A percentile compares a stretch with the other conserved stretches of the same genome.
Evolutionary conservation across 805 yeast genomes (phyloP).

Genomic region (Monosporozyma aerobia): DNA sequence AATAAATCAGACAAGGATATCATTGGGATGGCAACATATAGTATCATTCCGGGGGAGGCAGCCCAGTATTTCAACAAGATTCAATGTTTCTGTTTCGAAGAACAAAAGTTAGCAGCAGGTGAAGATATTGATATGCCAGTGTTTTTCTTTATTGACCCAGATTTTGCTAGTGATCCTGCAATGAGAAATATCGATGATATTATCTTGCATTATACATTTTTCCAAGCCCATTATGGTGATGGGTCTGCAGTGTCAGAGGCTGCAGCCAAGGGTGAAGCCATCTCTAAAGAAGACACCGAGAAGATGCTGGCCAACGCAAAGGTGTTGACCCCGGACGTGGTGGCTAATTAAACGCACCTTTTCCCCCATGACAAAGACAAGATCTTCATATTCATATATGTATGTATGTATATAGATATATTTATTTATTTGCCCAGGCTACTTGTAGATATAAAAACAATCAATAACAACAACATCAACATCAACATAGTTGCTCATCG

Average conservation of each 20-base stretch:
- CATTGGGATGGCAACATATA: conserved; percentile 97
- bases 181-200: conserved; percentile 88
- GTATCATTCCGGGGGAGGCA: conserved; percentile 92
- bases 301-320: conserved; percentile 10
- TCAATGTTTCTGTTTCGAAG: conserved; percentile 97
- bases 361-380: neutral
- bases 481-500: too few species aligned
- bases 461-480: too few species aligned
- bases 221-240: conserved; percentile 45
- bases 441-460: neutral
- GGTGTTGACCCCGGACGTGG: conserved; percentile 13
- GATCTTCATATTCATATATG: neutral
- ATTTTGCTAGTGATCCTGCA: conserved; percentile 82
- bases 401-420: neutral
- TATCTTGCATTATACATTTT: conserved; percentile 86
- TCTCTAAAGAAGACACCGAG: conserved; percentile 10
- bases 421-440: neutral
- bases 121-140: conserved; percentile 99
- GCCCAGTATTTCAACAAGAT: conserved; percentile 95
- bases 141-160: conserved; percentile 94
- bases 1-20: conserved; percentile 80
- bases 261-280: conserved; percentile 9
- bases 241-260: conserved; percentile 30
- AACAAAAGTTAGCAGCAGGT: conserved; percentile 85
- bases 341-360: neutral